Percentiles rank a stretch among this genome's conserved stretches.
These are phyloP conservation scores for Candida qinlingensis DNA, from an alignment of 805 yeast genomes.

Conservation along the genomic window DNA sequence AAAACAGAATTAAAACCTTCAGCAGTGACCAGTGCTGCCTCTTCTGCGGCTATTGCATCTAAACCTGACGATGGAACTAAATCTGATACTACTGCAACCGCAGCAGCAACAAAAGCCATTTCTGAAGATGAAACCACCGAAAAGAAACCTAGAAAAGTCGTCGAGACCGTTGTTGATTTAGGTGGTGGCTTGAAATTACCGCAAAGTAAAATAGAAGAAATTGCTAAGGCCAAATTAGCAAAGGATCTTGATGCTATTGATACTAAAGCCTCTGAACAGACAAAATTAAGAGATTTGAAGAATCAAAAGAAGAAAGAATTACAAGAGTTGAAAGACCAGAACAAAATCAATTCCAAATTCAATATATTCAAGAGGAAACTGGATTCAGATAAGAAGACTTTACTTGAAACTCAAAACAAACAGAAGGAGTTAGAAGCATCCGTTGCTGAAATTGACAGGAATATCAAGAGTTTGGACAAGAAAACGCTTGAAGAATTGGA, in stretches of 20 bases:
- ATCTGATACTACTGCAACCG: neutral
- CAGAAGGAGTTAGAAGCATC: slow-evolving; percentile 18
- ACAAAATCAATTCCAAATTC: slow-evolving; percentile 21
- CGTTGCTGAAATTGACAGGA: slow-evolving; percentile 16
- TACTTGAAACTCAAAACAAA: slow-evolving; percentile 13
- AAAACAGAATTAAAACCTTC: neutral
- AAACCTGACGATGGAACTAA: neutral
- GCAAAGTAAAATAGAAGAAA: slow-evolving; percentile 21
- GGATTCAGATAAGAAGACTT: slow-evolving; percentile 19
- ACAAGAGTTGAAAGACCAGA: slow-evolving; percentile 22
- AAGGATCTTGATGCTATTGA: slow-evolving; percentile 19
- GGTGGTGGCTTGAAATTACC: slow-evolving; percentile 27
- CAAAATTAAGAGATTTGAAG: slow-evolving; percentile 19
- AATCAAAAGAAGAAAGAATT: slow-evolving; percentile 23
- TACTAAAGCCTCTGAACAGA: slow-evolving; percentile 22
- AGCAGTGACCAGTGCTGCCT: neutral
- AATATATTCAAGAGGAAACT: slow-evolving; percentile 24
- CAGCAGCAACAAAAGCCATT: neutral
- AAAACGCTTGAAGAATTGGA: slow-evolving; percentile 21
- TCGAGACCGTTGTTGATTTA: slow-evolving; percentile 22
- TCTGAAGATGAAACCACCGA: neutral
- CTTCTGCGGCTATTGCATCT: neutral
- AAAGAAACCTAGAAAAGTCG: slow-evolving; percentile 11
- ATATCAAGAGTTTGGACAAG: slow-evolving; percentile 18
- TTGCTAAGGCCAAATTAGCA: slow-evolving; percentile 22